A percentile compares a stretch with the other conserved stretches of the same genome.
Evolutionary conservation across 495 filamentous ascomycete species (phyloP).

Genomic region (Talaromyces stipitatus): DNA sequence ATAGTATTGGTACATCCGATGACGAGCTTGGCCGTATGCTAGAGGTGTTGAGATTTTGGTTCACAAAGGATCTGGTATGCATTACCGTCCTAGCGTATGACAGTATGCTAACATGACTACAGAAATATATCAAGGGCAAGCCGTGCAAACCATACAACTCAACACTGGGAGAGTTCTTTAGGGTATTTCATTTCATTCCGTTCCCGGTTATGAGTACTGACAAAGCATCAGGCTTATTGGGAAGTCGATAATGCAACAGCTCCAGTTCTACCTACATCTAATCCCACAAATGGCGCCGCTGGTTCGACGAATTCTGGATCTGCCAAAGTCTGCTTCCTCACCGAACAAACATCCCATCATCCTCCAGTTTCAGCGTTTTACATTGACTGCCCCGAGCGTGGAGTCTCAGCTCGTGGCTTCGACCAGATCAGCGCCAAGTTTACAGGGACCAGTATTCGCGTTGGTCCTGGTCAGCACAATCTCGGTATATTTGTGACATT

Average conservation of each 20-base stretch:
- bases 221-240: constrained; percentile 72
- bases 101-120: constrained; percentile 6
- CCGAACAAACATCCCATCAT: constrained; percentile 98
- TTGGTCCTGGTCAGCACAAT: constrained; percentile 87
- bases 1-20: constrained; percentile 87
- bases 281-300: constrained; percentile 28
- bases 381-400: constrained; percentile 86
- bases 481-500: constrained; percentile 91
- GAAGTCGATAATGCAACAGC: constrained; percentile 65
- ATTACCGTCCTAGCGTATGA: constrained; percentile 9
- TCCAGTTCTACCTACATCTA: constrained; percentile 32
- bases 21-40: constrained; percentile 88
- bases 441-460: constrained; percentile 88
- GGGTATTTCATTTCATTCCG: constrained; percentile 35
- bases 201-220: constrained; percentile 15
- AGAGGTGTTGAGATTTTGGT: constrained; percentile 92
- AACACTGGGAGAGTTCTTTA: constrained; percentile 92
- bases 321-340: constrained; percentile 82
- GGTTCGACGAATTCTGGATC: constrained; percentile 36
- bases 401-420: constrained; percentile 79
- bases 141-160: constrained; percentile 99
- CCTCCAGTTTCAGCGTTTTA: constrained; percentile 96
- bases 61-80: constrained; percentile 86
- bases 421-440: constrained; percentile 97
- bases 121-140: constrained; percentile 97